These are phyloP conservation scores for Athelia psychrophila DNA, from an alignment of 1,284 basidiomycete species.

Conservation along the genomic window DNA sequence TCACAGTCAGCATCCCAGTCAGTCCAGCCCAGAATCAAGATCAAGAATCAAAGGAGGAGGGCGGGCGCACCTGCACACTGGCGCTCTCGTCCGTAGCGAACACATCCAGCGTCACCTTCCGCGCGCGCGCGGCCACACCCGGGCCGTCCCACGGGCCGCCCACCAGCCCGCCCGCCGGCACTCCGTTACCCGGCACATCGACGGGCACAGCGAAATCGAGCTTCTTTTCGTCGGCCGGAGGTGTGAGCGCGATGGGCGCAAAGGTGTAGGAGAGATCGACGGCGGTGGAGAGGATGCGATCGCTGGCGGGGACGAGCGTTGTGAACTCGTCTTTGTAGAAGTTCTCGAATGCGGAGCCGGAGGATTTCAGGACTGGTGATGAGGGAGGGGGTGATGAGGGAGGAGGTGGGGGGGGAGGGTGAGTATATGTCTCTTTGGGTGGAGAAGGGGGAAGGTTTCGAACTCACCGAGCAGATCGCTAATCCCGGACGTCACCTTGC, in stretches of 20 bases:
- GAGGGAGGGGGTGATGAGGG: no score
- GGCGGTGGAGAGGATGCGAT: slow-evolving; percentile 88
- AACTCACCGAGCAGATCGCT: slow-evolving; percentile 75
- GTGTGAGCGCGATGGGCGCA: slow-evolving; percentile 41
- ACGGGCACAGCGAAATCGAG: slow-evolving; percentile 48
- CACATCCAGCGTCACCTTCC: slow-evolving; percentile 70
- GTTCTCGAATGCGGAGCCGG: slow-evolving; percentile 82
- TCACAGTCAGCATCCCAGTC: slow-evolving; percentile 3
- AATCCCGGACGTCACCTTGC: slow-evolving; percentile 66
- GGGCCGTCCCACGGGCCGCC: slow-evolving; percentile 63
- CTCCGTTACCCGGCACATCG: no score
- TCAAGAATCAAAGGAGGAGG: background rate
- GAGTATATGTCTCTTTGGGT: background rate
- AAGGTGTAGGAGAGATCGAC: slow-evolving; percentile 75
- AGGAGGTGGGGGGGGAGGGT: slow-evolving; percentile 1
- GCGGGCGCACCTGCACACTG: slow-evolving; percentile 76
- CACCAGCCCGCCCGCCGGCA: slow-evolving; percentile 31
- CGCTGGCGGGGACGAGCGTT: slow-evolving; percentile 77
- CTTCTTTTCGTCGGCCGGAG: slow-evolving; percentile 45
- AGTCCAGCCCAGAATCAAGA: slow-evolving; percentile 1
- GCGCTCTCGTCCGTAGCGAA: slow-evolving; percentile 91
- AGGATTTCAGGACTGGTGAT: slow-evolving; percentile 81
- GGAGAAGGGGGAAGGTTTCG: background rate
- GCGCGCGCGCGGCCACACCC: slow-evolving; percentile 54
- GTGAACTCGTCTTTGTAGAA: slow-evolving; percentile 90